Conservation (phyloP, 495 filamentous ascomycete species). For the Coniosporium apollinis region DNA sequence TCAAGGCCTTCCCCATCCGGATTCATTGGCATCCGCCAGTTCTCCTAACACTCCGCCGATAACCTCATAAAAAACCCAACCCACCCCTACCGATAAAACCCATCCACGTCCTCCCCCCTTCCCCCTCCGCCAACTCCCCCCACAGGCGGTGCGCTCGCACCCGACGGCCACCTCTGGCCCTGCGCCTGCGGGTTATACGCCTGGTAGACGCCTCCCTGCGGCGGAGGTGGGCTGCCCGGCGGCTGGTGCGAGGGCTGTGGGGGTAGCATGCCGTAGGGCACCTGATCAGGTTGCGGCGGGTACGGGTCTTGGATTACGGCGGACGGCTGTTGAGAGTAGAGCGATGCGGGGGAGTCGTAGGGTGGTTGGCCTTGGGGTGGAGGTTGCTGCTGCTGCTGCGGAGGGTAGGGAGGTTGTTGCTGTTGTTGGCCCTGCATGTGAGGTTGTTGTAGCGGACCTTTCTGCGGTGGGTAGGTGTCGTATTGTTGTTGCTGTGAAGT, state of each 20-base stretch:
- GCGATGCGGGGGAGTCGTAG: constrained; percentile 3
- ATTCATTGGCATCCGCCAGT: too few species aligned
- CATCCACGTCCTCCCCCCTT: constrained; percentile 12
- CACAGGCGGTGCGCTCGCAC: too few species aligned
- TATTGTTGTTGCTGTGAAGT: constrained; percentile 1
- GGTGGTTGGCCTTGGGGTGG: not conserved
- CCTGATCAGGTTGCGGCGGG: not conserved
- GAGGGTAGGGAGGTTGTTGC: constrained; percentile 12
- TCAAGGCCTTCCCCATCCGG: too few species aligned
- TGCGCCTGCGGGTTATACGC: constrained; percentile 12
- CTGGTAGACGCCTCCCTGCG: constrained; percentile 5
- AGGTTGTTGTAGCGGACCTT: constrained; percentile 2
- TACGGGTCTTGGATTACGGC: not conserved
- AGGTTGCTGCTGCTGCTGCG: constrained; percentile 1
- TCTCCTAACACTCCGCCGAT: too few species aligned
- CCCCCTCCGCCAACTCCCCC: constrained; percentile 3
- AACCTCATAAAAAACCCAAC: too few species aligned
- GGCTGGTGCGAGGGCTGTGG: constrained; percentile 3
- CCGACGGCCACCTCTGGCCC: constrained; percentile 2
- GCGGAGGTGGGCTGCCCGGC: not conserved
- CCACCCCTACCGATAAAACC: constrained; percentile 15
- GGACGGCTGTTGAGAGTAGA: constrained; percentile 5
- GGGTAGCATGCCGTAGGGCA: not conserved
- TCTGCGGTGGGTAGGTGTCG: constrained; percentile 1
- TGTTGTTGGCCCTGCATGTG: constrained; percentile 13